Percentiles rank a stretch among this genome's conserved stretches.
Evolutionary conservation across 768 basidiomycete genomes (phyloP).

Genomic region (Tricholomella constricta): DNA sequence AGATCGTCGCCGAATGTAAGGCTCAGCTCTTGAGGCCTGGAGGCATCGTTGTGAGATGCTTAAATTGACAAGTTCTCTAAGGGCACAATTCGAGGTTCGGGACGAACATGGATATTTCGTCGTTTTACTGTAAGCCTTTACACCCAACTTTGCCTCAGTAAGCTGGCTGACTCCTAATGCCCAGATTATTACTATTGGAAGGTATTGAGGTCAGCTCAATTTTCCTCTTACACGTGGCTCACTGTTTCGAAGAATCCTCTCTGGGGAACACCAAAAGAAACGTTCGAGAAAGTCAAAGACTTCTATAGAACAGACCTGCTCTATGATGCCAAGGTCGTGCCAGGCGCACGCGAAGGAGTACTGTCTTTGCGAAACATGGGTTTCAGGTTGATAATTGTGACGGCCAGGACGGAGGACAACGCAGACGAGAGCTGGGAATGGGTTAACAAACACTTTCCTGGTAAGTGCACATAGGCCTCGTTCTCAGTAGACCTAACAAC

Average conservation of each 20-base stretch:
- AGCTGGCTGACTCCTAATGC: background rate
- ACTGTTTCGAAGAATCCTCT: conserved; percentile 43
- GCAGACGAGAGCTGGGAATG: conserved; percentile 66
- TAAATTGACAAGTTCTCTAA: conserved; percentile 22
- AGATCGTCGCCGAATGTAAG: conserved; percentile 57
- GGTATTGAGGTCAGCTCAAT: conserved; percentile 31
- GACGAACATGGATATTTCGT: conserved; percentile 53
- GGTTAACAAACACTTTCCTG: conserved; percentile 67
- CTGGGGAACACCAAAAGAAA: conserved; percentile 65
- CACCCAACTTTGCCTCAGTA: background rate
- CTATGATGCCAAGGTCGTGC: conserved; percentile 50
- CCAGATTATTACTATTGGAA: conserved; percentile 80
- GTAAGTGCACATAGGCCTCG: conserved; percentile 27
- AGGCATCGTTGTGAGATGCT: background rate
- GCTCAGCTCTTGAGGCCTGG: background rate
- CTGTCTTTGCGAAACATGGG: conserved; percentile 60
- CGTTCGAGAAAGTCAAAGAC: conserved; percentile 56
- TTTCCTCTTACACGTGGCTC: background rate
- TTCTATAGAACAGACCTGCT: conserved; percentile 59
- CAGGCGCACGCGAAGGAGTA: conserved; percentile 62
- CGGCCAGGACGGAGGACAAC: conserved; percentile 62
- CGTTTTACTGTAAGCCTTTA: conserved; percentile 58
- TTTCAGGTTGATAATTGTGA: conserved; percentile 71
- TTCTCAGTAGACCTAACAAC: background rate
- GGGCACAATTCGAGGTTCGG: conserved; percentile 69